Base-by-base conservation (phyloP, 2,329 filamentous ascomycete genomes). In the Scedosporium minutisporum region DNA sequence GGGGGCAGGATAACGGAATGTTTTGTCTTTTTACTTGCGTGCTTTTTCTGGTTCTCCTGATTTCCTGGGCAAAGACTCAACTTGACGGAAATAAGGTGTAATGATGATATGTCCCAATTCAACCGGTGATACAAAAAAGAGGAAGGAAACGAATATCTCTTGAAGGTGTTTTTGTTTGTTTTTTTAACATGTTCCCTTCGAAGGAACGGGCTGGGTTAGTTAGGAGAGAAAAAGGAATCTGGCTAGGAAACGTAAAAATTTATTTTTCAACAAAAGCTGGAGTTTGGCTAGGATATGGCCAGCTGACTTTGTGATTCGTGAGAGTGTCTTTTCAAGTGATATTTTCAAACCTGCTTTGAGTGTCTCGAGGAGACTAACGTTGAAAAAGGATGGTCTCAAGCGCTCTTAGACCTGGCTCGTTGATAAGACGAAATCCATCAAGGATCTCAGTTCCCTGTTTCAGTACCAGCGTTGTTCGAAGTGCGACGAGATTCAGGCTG, bases 1-100 rank as follows among this genome's bases (percentile, higher is more conserved):
- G 64, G 65, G 65, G 62, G 57, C 62, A 65, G 62, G 64, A 61
- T 62, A 59, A 63, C 62, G 18, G 33, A 33, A 33, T 14, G 21
- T 58, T 33, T 38, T 18, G 25, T 27, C 7, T 63, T 62, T 57
- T 55, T n/a, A 27, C 9, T 14, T 33, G 14, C 23, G 23, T 18
- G 61, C 67, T 66, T 69, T 66, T 66, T 65, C 57, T 62, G 6
- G 5, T 61, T 65, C 65, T 65, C 64, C 64, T 63, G 66, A 65
- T 64, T 67, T 66, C 21, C 33, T 63, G 53, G 59, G 61, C 21
- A 38, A 63, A 59, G 14, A 33, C 38, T 58, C 27, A 41, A 38
- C 38, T 58, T 58, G 38, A 38, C n/a, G 57, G 57, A 58, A 33
- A n/a, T 41, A 55, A 27, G 51, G 51, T 55, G 51, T 55, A 55